Base-by-base conservation (phyloP, 306 rosid species). In the Prunus salicina region DNA sequence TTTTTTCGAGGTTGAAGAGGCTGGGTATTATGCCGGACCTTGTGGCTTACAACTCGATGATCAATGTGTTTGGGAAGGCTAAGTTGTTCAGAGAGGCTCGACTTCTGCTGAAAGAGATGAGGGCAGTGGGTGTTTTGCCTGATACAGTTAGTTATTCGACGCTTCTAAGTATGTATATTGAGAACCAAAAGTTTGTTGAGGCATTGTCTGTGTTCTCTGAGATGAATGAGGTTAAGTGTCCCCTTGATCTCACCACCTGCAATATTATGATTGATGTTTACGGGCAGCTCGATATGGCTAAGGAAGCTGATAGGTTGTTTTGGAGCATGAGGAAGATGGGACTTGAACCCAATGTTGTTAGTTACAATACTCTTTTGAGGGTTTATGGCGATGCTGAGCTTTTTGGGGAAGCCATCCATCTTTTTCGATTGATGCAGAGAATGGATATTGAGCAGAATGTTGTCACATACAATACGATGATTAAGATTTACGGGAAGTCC, bases 301-400 rank as follows among this genome's bases (percentile, higher is more conserved):
- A 89, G 86, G 98, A 92, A 76, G 97, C 97, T 12, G 98, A 94
- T 69, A 75, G 91, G 57, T 83, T 94, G 76, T 94, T 94, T 77
- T 92, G 98, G 98, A 88, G 98, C 80, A 89, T 94, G 96, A 87
- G 91, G 83, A 92, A 92, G 80, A 81, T 91, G 83, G 98, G 91
- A 56, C 79, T 94, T 52, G 91, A 89, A 69, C 98, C 98, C 15
- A 89, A 66, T 74, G 97, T 94, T 30, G 96, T 94, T 70, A 94
- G 95, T 82, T 94, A 90, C 69, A 94, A 94, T 64, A 94, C 98
- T 7, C 88, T 94, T 75, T 82, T 94, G 83, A 87, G 97, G 83
- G 97, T 94, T 77, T 94, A 94, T 84, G 97, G 97, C 12, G 95
- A 92, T 76, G 91, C 98, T 22, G 97, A 88, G 84, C 86, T 92